These are phyloP conservation scores for Dendrobium huoshanense DNA, from an alignment of 106 monocot species.

Conservation along the genomic window DNA sequence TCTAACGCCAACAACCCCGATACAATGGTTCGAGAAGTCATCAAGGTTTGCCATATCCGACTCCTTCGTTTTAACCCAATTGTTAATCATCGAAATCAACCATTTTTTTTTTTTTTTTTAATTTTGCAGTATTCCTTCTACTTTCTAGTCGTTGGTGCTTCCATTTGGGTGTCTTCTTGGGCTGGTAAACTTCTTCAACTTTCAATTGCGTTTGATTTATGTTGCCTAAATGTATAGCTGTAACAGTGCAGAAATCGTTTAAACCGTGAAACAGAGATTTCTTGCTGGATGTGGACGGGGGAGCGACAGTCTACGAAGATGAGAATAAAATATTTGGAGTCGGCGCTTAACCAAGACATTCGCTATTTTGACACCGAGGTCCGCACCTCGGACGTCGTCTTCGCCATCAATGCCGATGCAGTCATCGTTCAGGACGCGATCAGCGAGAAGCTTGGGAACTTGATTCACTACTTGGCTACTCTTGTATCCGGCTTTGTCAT, in stretches of 20 bases:
- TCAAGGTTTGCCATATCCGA: constrained; percentile 37
- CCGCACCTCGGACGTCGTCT: constrained; percentile 82
- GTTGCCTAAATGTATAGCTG: background rate
- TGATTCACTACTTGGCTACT: constrained; percentile 81
- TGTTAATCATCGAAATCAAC: background rate
- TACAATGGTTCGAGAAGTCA: constrained; percentile 76
- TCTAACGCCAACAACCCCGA: constrained; percentile 72
- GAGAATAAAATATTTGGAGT: constrained; percentile 78
- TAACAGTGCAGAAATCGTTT: no score
- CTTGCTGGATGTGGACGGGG: constrained; percentile 99
- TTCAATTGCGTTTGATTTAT: background rate
- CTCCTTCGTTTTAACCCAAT: background rate
- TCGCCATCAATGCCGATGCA: constrained; percentile 86
- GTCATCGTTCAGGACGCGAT: constrained; percentile 90
- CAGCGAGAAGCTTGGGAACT: constrained; percentile 92
- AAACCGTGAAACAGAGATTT: constrained; percentile 58
- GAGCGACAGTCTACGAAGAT: constrained; percentile 85
- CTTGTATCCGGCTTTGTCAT: constrained; percentile 82
- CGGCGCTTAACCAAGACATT: constrained; percentile 80
- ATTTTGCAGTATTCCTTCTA: constrained; percentile 57
- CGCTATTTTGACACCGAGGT: constrained; percentile 90
- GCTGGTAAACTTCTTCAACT: constrained; percentile 30
- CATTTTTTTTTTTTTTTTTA: background rate
- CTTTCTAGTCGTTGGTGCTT: constrained; percentile 66
- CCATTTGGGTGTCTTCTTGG: constrained; percentile 79